Evolutionary conservation across 179 eudicot genomes (phyloP).

Genomic region (Nepenthes alata): DNA sequence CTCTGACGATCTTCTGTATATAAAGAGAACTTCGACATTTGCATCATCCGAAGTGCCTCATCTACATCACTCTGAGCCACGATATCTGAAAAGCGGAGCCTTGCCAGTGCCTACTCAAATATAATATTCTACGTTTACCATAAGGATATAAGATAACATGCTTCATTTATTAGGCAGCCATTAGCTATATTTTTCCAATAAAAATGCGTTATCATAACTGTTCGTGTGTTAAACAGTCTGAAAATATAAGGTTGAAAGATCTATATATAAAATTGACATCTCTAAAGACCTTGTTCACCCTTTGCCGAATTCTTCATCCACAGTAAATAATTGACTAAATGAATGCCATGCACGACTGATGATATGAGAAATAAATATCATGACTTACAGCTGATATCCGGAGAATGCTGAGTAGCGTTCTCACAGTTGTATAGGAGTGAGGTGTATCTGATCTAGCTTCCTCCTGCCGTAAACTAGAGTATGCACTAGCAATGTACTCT

Average conservation of each 20-base stretch:
- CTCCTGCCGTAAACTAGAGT: slow-evolving; percentile 89
- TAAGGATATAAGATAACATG: neutral
- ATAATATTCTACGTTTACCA: neutral
- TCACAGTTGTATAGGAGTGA: slow-evolving; percentile 81
- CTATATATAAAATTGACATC: no score
- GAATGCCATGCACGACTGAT: no score
- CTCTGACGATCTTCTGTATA: slow-evolving; percentile 90
- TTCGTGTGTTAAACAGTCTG: no score
- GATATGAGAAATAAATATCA: neutral
- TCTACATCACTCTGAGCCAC: slow-evolving; percentile 97
- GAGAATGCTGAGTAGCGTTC: slow-evolving; percentile 96
- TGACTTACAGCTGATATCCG: slow-evolving; percentile 88
- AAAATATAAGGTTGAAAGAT: no score
- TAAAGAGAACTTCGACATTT: slow-evolving; percentile 97
- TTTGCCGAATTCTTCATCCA: no score
- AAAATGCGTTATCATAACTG: no score
- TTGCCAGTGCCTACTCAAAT: slow-evolving; percentile 72
- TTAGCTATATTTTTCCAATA: no score
- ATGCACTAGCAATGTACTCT: slow-evolving; percentile 90
- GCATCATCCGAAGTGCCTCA: slow-evolving; percentile 89
- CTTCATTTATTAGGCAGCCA: no score
- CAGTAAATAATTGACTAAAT: no score
- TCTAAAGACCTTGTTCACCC: no score
- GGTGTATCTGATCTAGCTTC: slow-evolving; percentile 89
- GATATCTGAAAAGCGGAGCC: slow-evolving; percentile 72